A percentile compares a stretch with the other conserved stretches of the same genome.
phyloP scores from a whole-genome alignment of 176 grass and related monocot species.

The Coix lacrymajobi region DNA sequence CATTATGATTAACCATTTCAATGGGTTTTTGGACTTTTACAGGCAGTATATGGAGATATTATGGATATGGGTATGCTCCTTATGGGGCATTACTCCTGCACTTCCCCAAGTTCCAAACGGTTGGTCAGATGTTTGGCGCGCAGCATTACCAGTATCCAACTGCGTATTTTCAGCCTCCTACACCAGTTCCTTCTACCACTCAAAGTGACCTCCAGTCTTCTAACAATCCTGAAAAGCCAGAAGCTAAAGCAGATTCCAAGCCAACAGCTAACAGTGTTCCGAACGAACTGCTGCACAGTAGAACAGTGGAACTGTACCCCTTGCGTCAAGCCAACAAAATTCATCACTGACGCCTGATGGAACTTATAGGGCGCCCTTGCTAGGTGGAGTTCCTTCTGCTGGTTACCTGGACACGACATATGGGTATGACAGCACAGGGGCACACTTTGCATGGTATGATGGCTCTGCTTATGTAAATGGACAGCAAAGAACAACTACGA shows the following conservation, averaged over 20 bases:
- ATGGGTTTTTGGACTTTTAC: background rate
- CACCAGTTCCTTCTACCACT: conserved; percentile 46
- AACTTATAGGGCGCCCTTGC: conserved; percentile 53
- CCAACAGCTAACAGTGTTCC: conserved; percentile 36
- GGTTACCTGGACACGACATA: conserved; percentile 49
- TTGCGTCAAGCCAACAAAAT: conserved; percentile 72
- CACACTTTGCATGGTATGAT: conserved; percentile 70
- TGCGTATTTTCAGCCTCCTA: conserved; percentile 64
- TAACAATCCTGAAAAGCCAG: conserved; percentile 53
- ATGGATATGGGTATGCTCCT: conserved; percentile 96
- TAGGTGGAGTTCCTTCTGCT: conserved; percentile 57
- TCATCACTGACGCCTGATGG: conserved; percentile 49
- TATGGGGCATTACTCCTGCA: conserved; percentile 73
- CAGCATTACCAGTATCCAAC: conserved; percentile 83
- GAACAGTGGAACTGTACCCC: conserved; percentile 40
- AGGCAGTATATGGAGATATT: conserved; percentile 90
- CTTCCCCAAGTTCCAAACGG: conserved; percentile 70
- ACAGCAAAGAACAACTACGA: conserved; percentile 48
- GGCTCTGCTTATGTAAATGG: conserved; percentile 65
- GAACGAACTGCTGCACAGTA: conserved; percentile 64
- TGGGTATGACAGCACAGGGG: conserved; percentile 57
- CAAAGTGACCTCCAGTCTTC: conserved; percentile 47
- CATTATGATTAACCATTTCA: background rate
- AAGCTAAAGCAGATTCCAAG: conserved; percentile 50
- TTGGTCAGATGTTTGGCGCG: conserved; percentile 66